Conservation (phyloP, 352 stramenopile genomes). For the Phytophthora pseudosyringae region DNA sequence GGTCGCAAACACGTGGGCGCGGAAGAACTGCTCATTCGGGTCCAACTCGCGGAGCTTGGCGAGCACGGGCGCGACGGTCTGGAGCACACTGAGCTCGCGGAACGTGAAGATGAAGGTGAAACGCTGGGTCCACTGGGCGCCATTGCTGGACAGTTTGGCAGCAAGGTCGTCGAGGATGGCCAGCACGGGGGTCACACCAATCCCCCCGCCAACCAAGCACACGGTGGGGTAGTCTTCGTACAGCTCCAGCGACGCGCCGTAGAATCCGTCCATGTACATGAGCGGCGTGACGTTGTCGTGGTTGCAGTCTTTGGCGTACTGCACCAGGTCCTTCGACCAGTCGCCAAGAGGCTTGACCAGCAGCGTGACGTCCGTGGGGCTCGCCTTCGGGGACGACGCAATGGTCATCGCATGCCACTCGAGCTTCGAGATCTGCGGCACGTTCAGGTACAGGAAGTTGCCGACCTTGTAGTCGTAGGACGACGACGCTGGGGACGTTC, state of each 20-base stretch:
- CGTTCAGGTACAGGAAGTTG: conserved; percentile 65
- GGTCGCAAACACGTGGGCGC: conserved; percentile 39
- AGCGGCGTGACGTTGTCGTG: conserved; percentile 31
- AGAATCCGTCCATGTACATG: conserved; percentile 67
- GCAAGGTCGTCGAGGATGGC: conserved; percentile 56
- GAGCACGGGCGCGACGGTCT: conserved; percentile 37
- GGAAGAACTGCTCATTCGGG: conserved; percentile 45
- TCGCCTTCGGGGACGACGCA: conserved; percentile 54
- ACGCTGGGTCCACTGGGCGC: conserved; percentile 43
- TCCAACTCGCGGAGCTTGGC: conserved; percentile 46
- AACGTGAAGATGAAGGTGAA: conserved; percentile 52
- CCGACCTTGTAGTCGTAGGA: conserved; percentile 59
- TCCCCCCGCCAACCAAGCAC: conserved; percentile 51
- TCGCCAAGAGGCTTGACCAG: conserved; percentile 59
- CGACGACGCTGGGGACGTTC: conserved; percentile 36
- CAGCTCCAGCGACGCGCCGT: conserved; percentile 50
- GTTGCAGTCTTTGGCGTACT: conserved; percentile 51
- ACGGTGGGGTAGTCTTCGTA: conserved; percentile 58
- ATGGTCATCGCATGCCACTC: conserved; percentile 70
- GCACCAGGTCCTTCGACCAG: conserved; percentile 50
- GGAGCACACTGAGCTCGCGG: conserved; percentile 48
- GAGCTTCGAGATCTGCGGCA: conserved; percentile 57
- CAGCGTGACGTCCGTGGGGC: conserved; percentile 44
- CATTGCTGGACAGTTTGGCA: conserved; percentile 34
- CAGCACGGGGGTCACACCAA: conserved; percentile 54